Evolutionary conservation across 2,329 filamentous ascomycete genomes (phyloP).

Genomic region (Cytospora piceae): DNA sequence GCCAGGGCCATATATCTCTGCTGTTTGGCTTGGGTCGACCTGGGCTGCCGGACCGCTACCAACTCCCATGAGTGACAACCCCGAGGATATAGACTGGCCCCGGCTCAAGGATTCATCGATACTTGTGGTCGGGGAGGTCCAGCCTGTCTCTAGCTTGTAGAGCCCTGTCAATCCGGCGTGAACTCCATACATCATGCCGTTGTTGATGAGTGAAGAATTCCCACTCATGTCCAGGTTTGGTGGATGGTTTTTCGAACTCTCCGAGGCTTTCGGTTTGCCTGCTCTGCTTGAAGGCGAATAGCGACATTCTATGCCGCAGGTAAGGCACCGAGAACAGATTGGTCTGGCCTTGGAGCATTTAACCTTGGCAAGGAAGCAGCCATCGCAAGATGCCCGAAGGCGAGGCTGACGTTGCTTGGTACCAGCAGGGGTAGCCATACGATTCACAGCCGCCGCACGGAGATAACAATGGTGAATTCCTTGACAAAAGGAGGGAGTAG

Average conservation of each 20-base stretch:
- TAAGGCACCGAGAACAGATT: slow-evolving; percentile 55
- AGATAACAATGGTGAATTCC: neutral
- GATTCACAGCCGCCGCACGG: neutral
- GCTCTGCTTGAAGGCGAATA: slow-evolving; percentile 57
- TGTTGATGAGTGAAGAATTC: slow-evolving; percentile 35
- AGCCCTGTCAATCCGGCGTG: slow-evolving; percentile 38
- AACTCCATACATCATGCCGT: slow-evolving; percentile 39
- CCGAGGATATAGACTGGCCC: slow-evolving; percentile 42
- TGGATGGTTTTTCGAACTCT: slow-evolving; percentile 33
- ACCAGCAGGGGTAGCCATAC: slow-evolving; percentile 32
- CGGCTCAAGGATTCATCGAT: slow-evolving; percentile 41
- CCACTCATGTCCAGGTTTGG: slow-evolving; percentile 32
- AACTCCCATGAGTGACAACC: slow-evolving; percentile 34
- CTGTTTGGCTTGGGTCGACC: slow-evolving; percentile 30
- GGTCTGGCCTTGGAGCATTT: slow-evolving; percentile 59
- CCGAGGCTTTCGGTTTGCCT: slow-evolving; percentile 52
- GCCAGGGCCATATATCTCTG: slow-evolving; percentile 42
- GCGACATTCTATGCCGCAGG: slow-evolving; percentile 53
- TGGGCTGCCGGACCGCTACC: slow-evolving; percentile 31
- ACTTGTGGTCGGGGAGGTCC: slow-evolving; percentile 44
- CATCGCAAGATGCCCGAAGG: slow-evolving; percentile 55
- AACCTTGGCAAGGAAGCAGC: slow-evolving; percentile 60
- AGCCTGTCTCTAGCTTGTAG: slow-evolving; percentile 44
- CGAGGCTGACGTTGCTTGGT: slow-evolving; percentile 46
- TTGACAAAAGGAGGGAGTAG: neutral